These are phyloP conservation scores for Penicillium odoratum DNA, from an alignment of 495 filamentous ascomycete species.

Conservation along the genomic window DNA sequence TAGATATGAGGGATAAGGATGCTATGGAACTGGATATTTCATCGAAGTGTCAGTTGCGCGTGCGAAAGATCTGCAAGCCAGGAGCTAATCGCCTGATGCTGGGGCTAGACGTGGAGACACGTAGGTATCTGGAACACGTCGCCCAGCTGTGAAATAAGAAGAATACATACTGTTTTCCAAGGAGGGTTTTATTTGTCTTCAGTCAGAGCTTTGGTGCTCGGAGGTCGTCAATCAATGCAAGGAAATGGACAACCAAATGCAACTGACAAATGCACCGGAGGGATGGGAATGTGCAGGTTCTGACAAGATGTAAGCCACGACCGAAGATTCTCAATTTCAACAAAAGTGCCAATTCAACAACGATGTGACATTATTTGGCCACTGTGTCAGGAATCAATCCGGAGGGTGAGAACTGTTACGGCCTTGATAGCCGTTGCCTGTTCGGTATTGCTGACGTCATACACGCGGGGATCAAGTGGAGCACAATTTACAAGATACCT, in stretches of 20 bases:
- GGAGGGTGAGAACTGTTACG: not conserved
- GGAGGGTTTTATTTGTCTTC: not conserved
- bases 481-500: not conserved
- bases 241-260: not conserved
- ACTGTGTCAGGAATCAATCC: not conserved
- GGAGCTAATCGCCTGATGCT: too few species aligned
- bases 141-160: too few species aligned
- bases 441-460: not conserved
- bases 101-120: too few species aligned
- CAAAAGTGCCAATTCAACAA: not conserved
- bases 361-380: not conserved
- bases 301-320: not conserved
- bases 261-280: not conserved
- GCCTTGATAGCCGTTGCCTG: not conserved
- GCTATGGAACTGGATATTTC: not conserved
- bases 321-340: not conserved
- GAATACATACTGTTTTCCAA: too few species aligned
- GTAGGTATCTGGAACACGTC: too few species aligned
- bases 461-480: not conserved
- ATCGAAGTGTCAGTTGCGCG: too few species aligned
- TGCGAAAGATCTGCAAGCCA: too few species aligned
- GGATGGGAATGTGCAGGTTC: not conserved
- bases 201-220: not conserved
- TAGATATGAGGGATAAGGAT: not conserved
- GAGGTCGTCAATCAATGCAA: not conserved